Conservation (phyloP, 2,329 filamentous ascomycete species). For the Fusarium mundagurra region DNA sequence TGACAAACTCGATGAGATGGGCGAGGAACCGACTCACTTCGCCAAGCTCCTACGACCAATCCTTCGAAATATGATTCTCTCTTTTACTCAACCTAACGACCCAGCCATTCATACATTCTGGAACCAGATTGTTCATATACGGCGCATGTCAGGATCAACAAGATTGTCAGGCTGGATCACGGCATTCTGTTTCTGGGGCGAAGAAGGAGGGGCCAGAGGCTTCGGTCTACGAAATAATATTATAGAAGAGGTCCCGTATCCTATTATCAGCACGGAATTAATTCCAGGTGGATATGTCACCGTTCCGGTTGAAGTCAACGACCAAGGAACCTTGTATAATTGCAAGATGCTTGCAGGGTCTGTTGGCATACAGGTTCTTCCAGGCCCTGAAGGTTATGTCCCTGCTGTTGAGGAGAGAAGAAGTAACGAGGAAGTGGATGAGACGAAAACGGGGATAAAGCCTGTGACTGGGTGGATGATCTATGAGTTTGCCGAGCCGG, state of each 20-base stretch:
- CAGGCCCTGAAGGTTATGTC: neutral
- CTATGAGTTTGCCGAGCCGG: neutral
- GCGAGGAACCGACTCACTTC: neutral
- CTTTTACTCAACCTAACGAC: neutral
- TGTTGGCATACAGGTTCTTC: neutral
- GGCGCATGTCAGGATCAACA: fast-evolving
- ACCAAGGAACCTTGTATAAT: fast-evolving
- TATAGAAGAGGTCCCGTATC: neutral
- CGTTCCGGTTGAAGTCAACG: neutral
- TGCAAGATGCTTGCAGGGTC: neutral
- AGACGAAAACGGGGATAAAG: neutral
- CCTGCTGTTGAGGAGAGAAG: fast-evolving
- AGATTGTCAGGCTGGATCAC: neutral
- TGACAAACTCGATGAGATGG: neutral
- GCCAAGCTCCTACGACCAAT: neutral
- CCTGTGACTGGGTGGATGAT: neutral
- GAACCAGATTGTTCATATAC: neutral
- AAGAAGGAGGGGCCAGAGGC: neutral
- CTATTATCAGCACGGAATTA: fast-evolving
- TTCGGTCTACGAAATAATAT: neutral
- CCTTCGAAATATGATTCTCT: neutral
- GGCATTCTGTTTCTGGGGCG: neutral
- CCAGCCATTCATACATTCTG: neutral
- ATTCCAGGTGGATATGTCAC: neutral
- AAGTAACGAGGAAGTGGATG: fast-evolving